A percentile compares a stretch with the other conserved stretches of the same genome.
phyloP scores from a whole-genome alignment of 176 grass and related monocot species.

The Juncus inflexus region DNA sequence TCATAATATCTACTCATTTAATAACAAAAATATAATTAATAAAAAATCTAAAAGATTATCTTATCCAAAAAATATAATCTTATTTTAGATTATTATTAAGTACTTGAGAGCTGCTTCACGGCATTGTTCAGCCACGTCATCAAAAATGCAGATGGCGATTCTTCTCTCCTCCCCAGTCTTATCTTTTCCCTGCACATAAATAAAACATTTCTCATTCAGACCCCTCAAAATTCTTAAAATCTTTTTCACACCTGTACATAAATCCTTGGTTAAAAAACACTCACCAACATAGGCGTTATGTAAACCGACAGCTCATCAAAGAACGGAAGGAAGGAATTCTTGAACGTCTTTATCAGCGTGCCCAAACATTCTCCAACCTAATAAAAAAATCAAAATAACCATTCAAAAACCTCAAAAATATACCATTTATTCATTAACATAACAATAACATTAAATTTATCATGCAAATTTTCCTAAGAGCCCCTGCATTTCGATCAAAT shows the following conservation, averaged over 20 bases:
- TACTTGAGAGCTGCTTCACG: slow-evolving; percentile 78
- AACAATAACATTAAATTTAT: neutral
- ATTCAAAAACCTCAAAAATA: neutral
- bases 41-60: slow-evolving; percentile 5
- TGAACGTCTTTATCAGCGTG: slow-evolving; percentile 97
- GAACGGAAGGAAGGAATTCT: slow-evolving; percentile 76
- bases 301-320: slow-evolving; percentile 97
- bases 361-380: slow-evolving; percentile 95
- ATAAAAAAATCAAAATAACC: slow-evolving; percentile 21
- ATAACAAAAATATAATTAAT: slow-evolving; percentile 27
- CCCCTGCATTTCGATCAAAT: too few relatives aligned
- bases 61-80: neutral
- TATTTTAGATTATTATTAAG: neutral
- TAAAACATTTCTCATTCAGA: neutral
- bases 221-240: too few relatives aligned
- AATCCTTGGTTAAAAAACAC: slow-evolving; percentile 13
- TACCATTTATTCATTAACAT: too few relatives aligned
- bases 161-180: slow-evolving; percentile 97
- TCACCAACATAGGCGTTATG: slow-evolving; percentile 96
- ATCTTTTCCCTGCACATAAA: slow-evolving; percentile 77
- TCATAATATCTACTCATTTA: slow-evolving; percentile 69
- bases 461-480: too few relatives aligned
- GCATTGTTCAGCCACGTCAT: slow-evolving; percentile 96
- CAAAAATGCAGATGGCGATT: slow-evolving; percentile 99
- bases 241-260: too few relatives aligned